A percentile compares a stretch with the other conserved stretches of the same genome.
phyloP scores from a whole-genome alignment of 768 basidiomycete genomes.

The Leucocoprinus birnbaumii region DNA sequence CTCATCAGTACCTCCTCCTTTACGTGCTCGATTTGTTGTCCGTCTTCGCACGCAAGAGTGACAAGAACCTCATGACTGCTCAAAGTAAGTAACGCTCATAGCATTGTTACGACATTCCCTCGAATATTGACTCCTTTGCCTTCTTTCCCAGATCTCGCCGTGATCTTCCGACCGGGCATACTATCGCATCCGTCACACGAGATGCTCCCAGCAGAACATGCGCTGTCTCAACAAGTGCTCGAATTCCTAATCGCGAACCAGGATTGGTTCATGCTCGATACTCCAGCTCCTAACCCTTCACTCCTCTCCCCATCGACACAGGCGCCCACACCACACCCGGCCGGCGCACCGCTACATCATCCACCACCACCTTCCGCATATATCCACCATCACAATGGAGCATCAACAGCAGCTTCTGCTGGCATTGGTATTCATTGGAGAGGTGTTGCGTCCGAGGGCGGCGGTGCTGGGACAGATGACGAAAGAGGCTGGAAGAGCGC shows the following conservation, averaged over 20 bases:
- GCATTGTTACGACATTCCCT: neutral
- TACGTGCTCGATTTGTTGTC: conserved; percentile 95
- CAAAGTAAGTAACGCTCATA: conserved; percentile 57
- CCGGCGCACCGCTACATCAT: neutral
- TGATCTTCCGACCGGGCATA: conserved; percentile 95
- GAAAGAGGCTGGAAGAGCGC: conserved; percentile 8
- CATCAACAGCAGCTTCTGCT: conserved; percentile 7
- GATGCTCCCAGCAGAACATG: conserved; percentile 82
- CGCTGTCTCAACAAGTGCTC: conserved; percentile 83
- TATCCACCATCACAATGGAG: conserved; percentile 15
- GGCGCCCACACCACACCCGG: conserved; percentile 14
- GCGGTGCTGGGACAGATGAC: too few species aligned
- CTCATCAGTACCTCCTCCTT: conserved; percentile 93
- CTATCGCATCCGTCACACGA: conserved; percentile 88
- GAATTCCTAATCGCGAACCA: conserved; percentile 97
- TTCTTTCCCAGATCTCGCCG: conserved; percentile 72
- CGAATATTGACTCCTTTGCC: neutral
- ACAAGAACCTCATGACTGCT: conserved; percentile 95
- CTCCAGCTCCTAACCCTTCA: conserved; percentile 52
- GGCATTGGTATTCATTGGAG: neutral
- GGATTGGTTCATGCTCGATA: conserved; percentile 91
- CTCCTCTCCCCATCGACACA: neutral
- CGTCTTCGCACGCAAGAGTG: conserved; percentile 88
- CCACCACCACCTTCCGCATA: neutral
- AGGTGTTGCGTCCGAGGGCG: neutral